Evolutionary conservation across 176 grass and related monocot species (phyloP).

Genomic region (Alopecurus myosuroides): DNA sequence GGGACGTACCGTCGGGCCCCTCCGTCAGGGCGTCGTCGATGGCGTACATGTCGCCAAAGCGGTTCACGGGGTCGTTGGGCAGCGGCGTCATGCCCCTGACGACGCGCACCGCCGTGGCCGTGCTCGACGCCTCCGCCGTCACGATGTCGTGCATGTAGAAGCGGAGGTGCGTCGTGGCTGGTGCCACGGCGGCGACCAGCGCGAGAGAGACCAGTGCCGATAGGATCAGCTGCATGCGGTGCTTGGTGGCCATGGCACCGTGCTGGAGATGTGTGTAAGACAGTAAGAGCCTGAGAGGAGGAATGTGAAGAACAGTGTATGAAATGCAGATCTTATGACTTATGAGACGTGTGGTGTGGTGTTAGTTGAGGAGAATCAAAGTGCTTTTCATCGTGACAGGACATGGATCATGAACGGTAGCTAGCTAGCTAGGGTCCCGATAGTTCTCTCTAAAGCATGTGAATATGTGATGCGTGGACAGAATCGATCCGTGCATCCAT

Average conservation of each 20-base stretch:
- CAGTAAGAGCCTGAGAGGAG: background rate
- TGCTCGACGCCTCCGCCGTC: background rate
- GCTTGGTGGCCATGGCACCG: background rate
- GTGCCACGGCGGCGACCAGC: background rate
- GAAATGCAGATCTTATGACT: background rate
- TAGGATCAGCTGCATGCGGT: background rate
- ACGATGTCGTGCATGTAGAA: conserved; percentile 68
- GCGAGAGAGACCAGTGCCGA: background rate
- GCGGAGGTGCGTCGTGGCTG: conserved; percentile 35
- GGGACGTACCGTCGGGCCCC: conserved; percentile 9
- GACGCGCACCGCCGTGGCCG: conserved; percentile 31
- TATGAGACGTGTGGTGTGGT: background rate
- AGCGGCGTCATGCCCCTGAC: conserved; percentile 12
- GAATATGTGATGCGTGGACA: background rate
- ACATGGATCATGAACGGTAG: background rate
- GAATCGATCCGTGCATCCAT: background rate
- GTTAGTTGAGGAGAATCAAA: background rate
- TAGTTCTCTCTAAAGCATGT: background rate
- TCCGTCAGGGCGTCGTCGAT: conserved; percentile 61
- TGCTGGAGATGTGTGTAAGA: background rate
- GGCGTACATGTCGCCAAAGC: conserved; percentile 49
- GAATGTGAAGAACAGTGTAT: background rate
- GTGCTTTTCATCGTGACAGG: background rate
- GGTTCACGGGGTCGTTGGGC: background rate
- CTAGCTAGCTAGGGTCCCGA: background rate